Evolutionary conservation across 352 stramenopile species (phyloP).

Genomic region (Phytophthora vignae): DNA sequence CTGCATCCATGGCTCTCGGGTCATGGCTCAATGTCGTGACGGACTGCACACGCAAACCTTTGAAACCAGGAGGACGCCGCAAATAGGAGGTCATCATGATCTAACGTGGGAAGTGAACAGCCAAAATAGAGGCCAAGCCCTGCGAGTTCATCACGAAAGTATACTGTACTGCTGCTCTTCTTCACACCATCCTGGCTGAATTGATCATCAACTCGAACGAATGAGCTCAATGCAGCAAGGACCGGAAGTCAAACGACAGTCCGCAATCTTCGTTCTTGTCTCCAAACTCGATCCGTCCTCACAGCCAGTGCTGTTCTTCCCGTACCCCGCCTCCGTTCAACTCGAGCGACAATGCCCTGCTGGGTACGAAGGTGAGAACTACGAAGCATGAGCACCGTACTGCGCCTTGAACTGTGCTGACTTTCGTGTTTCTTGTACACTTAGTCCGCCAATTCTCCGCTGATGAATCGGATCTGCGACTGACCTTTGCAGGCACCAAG

Average conservation of each 20-base stretch:
- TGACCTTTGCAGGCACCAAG: conserved; percentile 70
- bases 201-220: not conserved
- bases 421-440: not conserved
- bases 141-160: conserved; percentile 11
- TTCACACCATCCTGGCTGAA: not conserved
- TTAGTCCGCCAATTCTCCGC: conserved; percentile 45
- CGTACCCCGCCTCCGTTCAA: conserved; percentile 55
- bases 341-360: conserved; percentile 53
- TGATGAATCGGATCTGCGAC: conserved; percentile 33
- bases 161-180: not conserved
- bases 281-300: conserved; percentile 51
- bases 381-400: not conserved
- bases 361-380: conserved; percentile 64
- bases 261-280: conserved; percentile 58
- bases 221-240: conserved; percentile 24
- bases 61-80: conserved; percentile 19
- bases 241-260: conserved; percentile 29
- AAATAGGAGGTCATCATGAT: conserved; percentile 31
- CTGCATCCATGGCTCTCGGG: conserved; percentile 30
- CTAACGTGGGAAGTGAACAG: not conserved
- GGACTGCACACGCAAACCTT: not conserved
- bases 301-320: conserved; percentile 65
- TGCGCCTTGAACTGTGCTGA: not conserved
- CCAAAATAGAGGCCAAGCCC: conserved; percentile 16
- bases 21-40: conserved; percentile 27